phyloP scores from a whole-genome alignment of 805 yeast species.

The Sungouiozyma ichnusensis region DNA sequence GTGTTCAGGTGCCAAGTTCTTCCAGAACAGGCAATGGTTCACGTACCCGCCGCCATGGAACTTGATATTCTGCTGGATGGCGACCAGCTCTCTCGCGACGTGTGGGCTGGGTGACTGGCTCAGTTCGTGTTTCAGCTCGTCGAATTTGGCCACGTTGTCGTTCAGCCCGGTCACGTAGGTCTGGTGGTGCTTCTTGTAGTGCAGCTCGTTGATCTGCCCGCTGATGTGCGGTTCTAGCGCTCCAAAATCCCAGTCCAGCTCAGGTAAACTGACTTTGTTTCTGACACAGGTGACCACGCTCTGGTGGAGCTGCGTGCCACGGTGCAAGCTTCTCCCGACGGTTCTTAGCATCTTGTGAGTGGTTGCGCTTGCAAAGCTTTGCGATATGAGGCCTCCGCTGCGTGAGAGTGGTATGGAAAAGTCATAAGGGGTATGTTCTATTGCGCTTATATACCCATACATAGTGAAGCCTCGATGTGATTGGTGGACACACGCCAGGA shows the following conservation, averaged over 20 bases:
- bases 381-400: too few relatives aligned
- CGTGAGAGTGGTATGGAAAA: too few relatives aligned
- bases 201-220: slow-evolving; percentile 77
- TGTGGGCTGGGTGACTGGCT: slow-evolving; percentile 42
- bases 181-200: slow-evolving; percentile 86
- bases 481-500: too few relatives aligned
- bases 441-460: background rate
- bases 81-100: slow-evolving; percentile 29
- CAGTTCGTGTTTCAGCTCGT: slow-evolving; percentile 49
- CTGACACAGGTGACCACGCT: slow-evolving; percentile 28
- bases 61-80: slow-evolving; percentile 64
- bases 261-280: slow-evolving; percentile 68
- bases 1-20: slow-evolving; percentile 66
- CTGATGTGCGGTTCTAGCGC: slow-evolving; percentile 82
- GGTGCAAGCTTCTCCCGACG: too few relatives aligned
- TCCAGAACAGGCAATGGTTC: slow-evolving; percentile 84
- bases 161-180: slow-evolving; percentile 83
- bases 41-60: slow-evolving; percentile 90
- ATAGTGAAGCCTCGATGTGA: background rate
- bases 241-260: slow-evolving; percentile 71
- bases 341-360: background rate
- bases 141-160: slow-evolving; percentile 61
- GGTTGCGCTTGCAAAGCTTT: too few relatives aligned
- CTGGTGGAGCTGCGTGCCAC: too few relatives aligned
- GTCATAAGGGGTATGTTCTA: too few relatives aligned